Percentiles rank a stretch among this genome's conserved stretches.
These are phyloP conservation scores for Phytophthora idaei DNA, from an alignment of 352 stramenopile genomes.

Conservation along the genomic window DNA sequence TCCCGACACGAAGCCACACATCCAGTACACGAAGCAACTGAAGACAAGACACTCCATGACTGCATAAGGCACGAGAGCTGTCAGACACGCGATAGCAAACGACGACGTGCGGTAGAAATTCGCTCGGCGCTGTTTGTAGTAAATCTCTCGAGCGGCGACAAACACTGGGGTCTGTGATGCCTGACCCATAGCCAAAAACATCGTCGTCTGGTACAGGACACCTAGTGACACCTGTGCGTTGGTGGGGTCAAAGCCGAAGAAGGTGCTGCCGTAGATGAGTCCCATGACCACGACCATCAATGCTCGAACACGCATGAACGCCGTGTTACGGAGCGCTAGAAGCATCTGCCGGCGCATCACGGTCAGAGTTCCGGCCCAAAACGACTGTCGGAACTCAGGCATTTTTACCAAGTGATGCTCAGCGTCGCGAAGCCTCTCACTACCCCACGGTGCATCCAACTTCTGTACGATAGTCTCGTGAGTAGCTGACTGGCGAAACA, in stretches of 20 bases:
- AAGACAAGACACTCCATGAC: slow-evolving; percentile 66
- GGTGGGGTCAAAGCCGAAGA: slow-evolving; percentile 33
- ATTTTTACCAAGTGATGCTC: slow-evolving; percentile 60
- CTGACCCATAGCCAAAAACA: slow-evolving; percentile 65
- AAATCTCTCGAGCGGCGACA: slow-evolving; percentile 52
- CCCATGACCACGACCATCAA: slow-evolving; percentile 35
- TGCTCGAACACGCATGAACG: slow-evolving; percentile 25
- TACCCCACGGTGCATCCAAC: slow-evolving; percentile 40
- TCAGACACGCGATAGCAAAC: slow-evolving; percentile 48
- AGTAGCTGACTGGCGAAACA: slow-evolving; percentile 29
- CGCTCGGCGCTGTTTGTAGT: slow-evolving; percentile 83
- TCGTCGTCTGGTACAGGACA: slow-evolving; percentile 66
- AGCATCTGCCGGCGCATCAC: slow-evolving; percentile 44
- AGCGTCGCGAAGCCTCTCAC: slow-evolving; percentile 9
- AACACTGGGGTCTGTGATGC: slow-evolving; percentile 66
- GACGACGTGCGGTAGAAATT: slow-evolving; percentile 80
- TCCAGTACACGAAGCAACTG: slow-evolving; percentile 88
- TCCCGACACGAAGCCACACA: slow-evolving; percentile 61
- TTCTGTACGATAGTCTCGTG: slow-evolving; percentile 56
- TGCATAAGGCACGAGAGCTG: slow-evolving; percentile 27
- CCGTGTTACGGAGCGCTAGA: slow-evolving; percentile 40
- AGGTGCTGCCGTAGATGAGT: slow-evolving; percentile 37
- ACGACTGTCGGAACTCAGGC: slow-evolving; percentile 36
- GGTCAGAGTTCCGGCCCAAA: slow-evolving; percentile 55
- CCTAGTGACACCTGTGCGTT: slow-evolving; percentile 45